Evolutionary conservation across 2,329 filamentous ascomycete species (phyloP).

Genomic region (Fusarium sp.): DNA sequence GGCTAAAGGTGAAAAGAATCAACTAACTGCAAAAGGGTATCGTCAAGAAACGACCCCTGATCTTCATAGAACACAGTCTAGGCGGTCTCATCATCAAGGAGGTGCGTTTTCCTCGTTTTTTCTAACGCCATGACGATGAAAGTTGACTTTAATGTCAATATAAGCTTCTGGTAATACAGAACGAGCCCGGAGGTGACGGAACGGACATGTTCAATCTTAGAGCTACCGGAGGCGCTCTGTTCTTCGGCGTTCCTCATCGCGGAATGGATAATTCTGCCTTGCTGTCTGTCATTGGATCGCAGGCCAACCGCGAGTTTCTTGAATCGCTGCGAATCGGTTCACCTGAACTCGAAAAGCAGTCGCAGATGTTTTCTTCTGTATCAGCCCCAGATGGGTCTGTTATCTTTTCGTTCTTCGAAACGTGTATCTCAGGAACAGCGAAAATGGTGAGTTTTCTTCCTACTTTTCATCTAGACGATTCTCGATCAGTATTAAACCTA

Average conservation of each 20-base stretch:
- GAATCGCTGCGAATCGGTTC: not conserved
- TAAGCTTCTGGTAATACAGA: not conserved
- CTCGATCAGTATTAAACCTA: not conserved
- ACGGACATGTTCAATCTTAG: not conserved
- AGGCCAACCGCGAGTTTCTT: not conserved
- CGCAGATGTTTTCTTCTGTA: not conserved
- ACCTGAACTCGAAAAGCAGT: not conserved
- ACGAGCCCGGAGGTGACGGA: not conserved
- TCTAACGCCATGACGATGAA: not conserved
- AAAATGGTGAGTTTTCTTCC: not conserved
- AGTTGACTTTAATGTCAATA: not conserved
- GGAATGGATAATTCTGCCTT: not conserved
- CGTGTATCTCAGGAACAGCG: not conserved
- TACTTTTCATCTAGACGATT: not conserved
- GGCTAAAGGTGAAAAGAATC: not conserved
- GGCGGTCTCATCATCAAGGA: not conserved
- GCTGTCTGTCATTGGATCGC: not conserved
- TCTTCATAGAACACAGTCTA: not conserved
- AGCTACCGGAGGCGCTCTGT: not conserved
- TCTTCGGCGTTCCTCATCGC: not conserved
- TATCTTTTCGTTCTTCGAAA: not conserved
- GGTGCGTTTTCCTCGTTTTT: not conserved
- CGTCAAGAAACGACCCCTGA: not conserved
- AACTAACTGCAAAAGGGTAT: not conserved
- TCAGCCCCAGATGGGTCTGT: not conserved